Conservation (phyloP, 192 early-diverging fungal species). For the Tieghemiomyces parasiticus region DNA sequence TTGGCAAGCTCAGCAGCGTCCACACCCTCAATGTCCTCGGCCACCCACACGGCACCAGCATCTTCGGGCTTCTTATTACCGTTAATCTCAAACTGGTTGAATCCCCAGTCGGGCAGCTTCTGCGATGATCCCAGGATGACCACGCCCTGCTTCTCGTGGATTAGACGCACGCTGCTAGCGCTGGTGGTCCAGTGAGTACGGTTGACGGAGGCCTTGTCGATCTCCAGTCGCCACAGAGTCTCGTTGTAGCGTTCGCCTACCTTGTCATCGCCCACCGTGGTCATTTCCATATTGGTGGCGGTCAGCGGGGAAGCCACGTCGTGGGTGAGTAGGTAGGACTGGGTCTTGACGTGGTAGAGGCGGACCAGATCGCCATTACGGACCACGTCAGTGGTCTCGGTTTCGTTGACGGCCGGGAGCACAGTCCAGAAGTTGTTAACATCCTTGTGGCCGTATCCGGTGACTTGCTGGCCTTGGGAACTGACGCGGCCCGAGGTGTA, state of each 20-base stretch:
- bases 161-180: slow-evolving; percentile 16
- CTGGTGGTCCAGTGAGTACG: slow-evolving; percentile 4
- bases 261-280: slow-evolving; percentile 30
- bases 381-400: slow-evolving; percentile 19
- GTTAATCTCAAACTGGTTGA: slow-evolving; percentile 80
- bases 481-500: slow-evolving; percentile 88
- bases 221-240: slow-evolving; percentile 44
- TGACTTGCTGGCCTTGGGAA: slow-evolving; percentile 74
- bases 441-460: slow-evolving; percentile 37
- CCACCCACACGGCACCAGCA: slow-evolving; percentile 56
- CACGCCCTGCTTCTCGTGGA: slow-evolving; percentile 53
- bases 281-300: slow-evolving; percentile 68
- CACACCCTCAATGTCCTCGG: slow-evolving; percentile 61
- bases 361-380: slow-evolving; percentile 42
- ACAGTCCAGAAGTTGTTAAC: slow-evolving; percentile 51
- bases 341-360: slow-evolving; percentile 38
- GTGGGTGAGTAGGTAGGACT: slow-evolving; percentile 48
- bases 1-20: slow-evolving; percentile 25
- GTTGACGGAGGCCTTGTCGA: slow-evolving; percentile 22
- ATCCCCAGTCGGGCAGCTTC: slow-evolving; percentile 82
- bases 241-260: slow-evolving; percentile 15
- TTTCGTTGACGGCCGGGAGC: slow-evolving; percentile 24
- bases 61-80: slow-evolving; percentile 87
- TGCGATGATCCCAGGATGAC: slow-evolving; percentile 59
- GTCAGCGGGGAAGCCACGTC: slow-evolving; percentile 66